These are phyloP conservation scores for Fraxinus xanthoxyloides DNA, from an alignment of 305 asterid species.

Conservation along the genomic window DNA sequence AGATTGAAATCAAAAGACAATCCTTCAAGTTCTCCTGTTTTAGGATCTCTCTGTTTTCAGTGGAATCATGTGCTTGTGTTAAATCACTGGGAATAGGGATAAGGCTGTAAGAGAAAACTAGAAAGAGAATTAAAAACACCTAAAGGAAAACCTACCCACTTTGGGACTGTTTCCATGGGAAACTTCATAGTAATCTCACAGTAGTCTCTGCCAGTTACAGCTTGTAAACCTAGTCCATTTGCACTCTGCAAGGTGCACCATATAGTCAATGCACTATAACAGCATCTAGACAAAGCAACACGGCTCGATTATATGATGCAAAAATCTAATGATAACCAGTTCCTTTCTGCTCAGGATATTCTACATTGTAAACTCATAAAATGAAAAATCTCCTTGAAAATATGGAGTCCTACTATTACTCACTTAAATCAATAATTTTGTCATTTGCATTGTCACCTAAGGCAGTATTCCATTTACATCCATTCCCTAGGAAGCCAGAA, in stretches of 20 bases:
- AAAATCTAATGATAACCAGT: neutral
- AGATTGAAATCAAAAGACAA: constrained; percentile 63
- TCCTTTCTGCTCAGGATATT: neutral
- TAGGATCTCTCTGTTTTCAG: constrained; percentile 78
- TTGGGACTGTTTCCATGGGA: constrained; percentile 71
- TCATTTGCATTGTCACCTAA: neutral
- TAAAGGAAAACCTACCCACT: constrained; percentile 67
- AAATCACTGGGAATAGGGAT: neutral
- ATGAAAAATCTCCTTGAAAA: neutral
- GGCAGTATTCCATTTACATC: neutral
- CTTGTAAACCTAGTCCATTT: constrained; percentile 95
- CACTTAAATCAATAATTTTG: neutral
- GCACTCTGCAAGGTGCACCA: constrained; percentile 55
- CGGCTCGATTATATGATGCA: neutral
- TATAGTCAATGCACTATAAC: constrained; percentile 8
- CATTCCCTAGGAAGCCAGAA: neutral
- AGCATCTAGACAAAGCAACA: neutral
- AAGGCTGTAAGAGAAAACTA: neutral
- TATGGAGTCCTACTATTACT: neutral
- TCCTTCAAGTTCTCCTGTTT: constrained; percentile 91
- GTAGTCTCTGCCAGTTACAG: constrained; percentile 53
- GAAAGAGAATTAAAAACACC: neutral
- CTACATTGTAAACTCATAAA: neutral
- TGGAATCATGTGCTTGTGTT: constrained; percentile 1
- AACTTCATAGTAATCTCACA: constrained; percentile 70